Base-by-base conservation (phyloP, 345 rosid species). In the Eucalyptus tenuipes region DNA sequence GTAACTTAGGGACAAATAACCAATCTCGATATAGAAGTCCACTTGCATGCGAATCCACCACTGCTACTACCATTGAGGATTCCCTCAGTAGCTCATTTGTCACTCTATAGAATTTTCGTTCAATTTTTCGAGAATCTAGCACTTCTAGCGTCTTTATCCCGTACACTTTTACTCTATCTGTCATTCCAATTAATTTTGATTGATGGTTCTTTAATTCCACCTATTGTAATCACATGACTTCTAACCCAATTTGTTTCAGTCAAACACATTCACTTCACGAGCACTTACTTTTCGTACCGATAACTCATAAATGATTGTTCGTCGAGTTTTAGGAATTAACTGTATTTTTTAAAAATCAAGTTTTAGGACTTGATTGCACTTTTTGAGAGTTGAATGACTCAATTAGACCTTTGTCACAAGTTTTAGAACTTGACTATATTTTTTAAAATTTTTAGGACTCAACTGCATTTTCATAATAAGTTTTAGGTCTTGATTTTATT, bases 361-460 rank as follows among this genome's bases (percentile, higher is more conserved):
- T 55, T 55, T 55, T 55, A 55, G 0, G 6, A 55, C 6, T 55
- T 55, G 0, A 25, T 55, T 55, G 1, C 61, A 55, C 27, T 22
- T 22, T 55, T 55, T 24, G 29, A 22, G 29, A 24, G 0, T 24
- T 52, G 20, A 52, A 18, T 4, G 8, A 18, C 57, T 52, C 57
- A 52, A 52, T 52, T 52, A 52, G 57, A 52, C 10, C 20, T 52
- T 52, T 52, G 57, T 20, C 10, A 4, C 29, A 55, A 55, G 29
- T 55, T 55, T 55, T 24, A 55, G 0, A 2, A 55, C 1, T 55
- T 55, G 13, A 24, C 24, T 55, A 5, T 24, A 24, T 24, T 55
- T 24, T 55, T 18, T 0, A 8, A 55, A 8, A 24, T 0, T 0
- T 10, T 22, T 1, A 55, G 24, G 13, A 55, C 1, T 24, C 6